phyloP scores from a whole-genome alignment of 169 alveolate genomes.

The Eimeria maxima region DNA sequence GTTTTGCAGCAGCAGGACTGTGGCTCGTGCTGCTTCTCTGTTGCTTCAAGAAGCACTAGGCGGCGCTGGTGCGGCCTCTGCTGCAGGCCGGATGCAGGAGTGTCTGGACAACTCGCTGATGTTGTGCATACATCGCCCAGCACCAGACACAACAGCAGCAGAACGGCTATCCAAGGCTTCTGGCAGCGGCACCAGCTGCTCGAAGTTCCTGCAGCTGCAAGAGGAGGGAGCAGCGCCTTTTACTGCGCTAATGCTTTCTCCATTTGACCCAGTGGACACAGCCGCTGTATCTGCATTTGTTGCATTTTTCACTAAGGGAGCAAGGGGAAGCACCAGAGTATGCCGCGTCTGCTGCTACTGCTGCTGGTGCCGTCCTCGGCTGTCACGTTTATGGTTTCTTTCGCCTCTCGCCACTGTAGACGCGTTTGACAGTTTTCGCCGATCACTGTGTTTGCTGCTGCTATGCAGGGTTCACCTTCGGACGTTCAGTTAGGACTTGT shows the following conservation, averaged over 20 bases:
- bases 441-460: background rate
- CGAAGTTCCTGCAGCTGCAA: conserved; percentile 64
- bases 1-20: conserved; percentile 72
- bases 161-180: background rate
- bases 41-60: conserved; percentile 47
- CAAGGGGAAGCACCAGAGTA: conserved; percentile 42
- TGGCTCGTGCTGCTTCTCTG: conserved; percentile 72
- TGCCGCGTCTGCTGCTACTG: conserved; percentile 13
- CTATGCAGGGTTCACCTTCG: conserved; percentile 11
- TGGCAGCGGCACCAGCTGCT: conserved; percentile 32
- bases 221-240: conserved; percentile 66
- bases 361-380: background rate
- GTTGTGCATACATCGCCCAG: conserved; percentile 58
- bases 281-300: conserved; percentile 62
- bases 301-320: background rate
- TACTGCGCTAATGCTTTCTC: conserved; percentile 44
- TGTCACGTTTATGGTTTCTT: background rate
- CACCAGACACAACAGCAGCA: conserved; percentile 11
- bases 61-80: conserved; percentile 40
- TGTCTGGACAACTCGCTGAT: conserved; percentile 59
- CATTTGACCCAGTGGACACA: conserved; percentile 12
- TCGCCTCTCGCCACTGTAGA: background rate
- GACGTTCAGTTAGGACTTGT: conserved; percentile 32
- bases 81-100: conserved; percentile 66
- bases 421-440: background rate